These are phyloP conservation scores for Penicillium polonicum DNA, from an alignment of 2,329 filamentous ascomycete species.

Conservation along the genomic window DNA sequence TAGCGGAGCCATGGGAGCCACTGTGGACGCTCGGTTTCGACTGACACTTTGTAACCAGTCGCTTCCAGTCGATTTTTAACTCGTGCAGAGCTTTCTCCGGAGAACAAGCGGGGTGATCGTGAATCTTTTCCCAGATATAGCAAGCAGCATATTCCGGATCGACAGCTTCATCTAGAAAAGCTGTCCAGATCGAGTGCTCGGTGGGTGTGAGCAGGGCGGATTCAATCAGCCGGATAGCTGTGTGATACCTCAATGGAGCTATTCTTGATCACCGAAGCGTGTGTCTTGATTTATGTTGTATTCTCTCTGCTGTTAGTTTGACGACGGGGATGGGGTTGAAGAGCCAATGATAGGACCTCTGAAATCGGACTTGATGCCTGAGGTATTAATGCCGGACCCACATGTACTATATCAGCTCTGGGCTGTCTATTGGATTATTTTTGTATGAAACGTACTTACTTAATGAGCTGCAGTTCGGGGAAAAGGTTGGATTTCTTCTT, in stretches of 20 bases:
- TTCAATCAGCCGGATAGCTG: conserved; percentile 1
- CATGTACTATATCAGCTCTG: too few species aligned
- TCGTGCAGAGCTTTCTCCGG: neutral
- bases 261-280: neutral
- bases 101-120: neutral
- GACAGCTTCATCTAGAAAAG: conserved; percentile 1
- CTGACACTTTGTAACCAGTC: neutral
- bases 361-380: too few species aligned
- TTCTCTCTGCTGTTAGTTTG: neutral
- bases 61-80: neutral
- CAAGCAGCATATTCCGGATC: conserved; percentile 3
- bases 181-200: conserved; percentile 9
- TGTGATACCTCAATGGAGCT: conserved; percentile 29
- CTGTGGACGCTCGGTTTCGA: neutral
- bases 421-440: too few species aligned
- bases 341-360: neutral
- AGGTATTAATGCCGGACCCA: too few species aligned
- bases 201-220: conserved; percentile 4
- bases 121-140: conserved; percentile 2
- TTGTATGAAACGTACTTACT: neutral
- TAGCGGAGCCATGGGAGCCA: neutral
- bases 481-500: conserved; percentile 37
- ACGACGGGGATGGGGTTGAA: neutral
- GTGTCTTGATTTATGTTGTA: too few species aligned
- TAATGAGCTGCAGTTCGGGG: conserved; percentile 31